phyloP scores from a whole-genome alignment of 176 grass and related monocot genomes.

The Zea luxurians region DNA sequence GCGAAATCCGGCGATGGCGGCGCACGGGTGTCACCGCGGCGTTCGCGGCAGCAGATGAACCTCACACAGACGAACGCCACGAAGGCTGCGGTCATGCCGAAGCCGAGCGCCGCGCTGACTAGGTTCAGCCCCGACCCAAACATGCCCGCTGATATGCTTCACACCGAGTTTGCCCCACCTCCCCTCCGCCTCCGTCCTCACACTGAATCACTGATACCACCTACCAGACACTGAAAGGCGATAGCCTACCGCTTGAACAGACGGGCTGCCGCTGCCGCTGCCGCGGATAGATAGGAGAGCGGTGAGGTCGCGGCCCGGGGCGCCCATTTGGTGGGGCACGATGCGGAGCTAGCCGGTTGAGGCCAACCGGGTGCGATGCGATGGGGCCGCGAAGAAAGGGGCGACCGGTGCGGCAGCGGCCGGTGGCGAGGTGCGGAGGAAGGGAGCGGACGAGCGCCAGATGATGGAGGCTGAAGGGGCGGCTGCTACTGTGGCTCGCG shows the following conservation, averaged over 20 bases:
- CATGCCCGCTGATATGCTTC: constrained; percentile 24
- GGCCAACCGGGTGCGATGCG: neutral
- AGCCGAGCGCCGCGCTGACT: constrained; percentile 74
- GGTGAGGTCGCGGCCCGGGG: constrained; percentile 23
- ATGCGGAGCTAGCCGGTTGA: neutral
- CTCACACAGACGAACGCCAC: constrained; percentile 67
- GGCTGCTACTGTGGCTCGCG: neutral
- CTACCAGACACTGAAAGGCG: neutral
- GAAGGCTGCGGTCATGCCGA: constrained; percentile 82
- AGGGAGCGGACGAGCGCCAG: neutral
- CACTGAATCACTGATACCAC: neutral
- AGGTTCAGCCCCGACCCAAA: constrained; percentile 68
- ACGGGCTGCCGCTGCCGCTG: constrained; percentile 50
- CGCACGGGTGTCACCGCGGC: constrained; percentile 21
- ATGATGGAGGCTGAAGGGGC: constrained; percentile 25
- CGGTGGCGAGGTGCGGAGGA: constrained; percentile 1
- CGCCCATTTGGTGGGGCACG: constrained; percentile 36
- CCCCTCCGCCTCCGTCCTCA: neutral
- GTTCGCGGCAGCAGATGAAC: constrained; percentile 60
- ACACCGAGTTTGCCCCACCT: neutral
- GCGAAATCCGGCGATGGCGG: constrained; percentile 42
- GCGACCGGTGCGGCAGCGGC: neutral
- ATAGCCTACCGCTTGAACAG: constrained; percentile 43
- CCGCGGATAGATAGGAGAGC: constrained; percentile 40
- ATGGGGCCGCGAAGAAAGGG: neutral